These are phyloP conservation scores for Pichia sp. DNA, from an alignment of 1,139 yeast genomes.

Conservation along the genomic window DNA sequence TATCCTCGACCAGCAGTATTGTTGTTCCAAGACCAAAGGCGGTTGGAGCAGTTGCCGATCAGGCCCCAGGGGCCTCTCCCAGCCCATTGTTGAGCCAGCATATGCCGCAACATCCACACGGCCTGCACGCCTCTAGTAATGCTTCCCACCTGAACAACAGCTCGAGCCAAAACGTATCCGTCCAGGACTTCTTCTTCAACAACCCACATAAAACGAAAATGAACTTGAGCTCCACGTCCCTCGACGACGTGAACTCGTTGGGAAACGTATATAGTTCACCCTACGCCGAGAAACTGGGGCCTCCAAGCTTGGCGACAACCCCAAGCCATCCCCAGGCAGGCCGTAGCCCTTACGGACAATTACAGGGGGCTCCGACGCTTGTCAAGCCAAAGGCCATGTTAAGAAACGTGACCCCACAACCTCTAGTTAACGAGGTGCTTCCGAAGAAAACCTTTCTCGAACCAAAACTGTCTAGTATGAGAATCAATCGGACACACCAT, in stretches of 20 bases:
- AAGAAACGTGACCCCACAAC: constrained; percentile 12
- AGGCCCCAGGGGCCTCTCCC: not conserved
- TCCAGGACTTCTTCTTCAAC: constrained; percentile 32
- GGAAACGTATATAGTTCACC: not conserved
- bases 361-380: constrained; percentile 27
- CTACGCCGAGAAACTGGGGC: not conserved
- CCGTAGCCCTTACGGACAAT: constrained; percentile 8
- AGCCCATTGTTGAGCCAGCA: not conserved
- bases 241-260: constrained; percentile 14
- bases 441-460: constrained; percentile 17
- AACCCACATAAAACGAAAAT: constrained; percentile 25
- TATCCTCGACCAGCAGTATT: constrained; percentile 10
- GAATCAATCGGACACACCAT: constrained; percentile 36
- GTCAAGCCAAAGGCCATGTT: constrained; percentile 41
- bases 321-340: not conserved
- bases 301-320: not conserved
- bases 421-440: constrained; percentile 41
- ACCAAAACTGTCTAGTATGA: constrained; percentile 34
- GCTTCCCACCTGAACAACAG: not conserved
- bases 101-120: not conserved
- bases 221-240: constrained; percentile 17
- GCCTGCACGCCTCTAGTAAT: not conserved
- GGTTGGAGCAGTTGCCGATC: not conserved
- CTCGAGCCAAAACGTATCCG: constrained; percentile 22
- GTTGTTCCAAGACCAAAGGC: constrained; percentile 4